Percentiles rank a stretch among this genome's conserved stretches.
Conservation (phyloP, 306 rosid genomes). For the Potentilla sterilis region DNA sequence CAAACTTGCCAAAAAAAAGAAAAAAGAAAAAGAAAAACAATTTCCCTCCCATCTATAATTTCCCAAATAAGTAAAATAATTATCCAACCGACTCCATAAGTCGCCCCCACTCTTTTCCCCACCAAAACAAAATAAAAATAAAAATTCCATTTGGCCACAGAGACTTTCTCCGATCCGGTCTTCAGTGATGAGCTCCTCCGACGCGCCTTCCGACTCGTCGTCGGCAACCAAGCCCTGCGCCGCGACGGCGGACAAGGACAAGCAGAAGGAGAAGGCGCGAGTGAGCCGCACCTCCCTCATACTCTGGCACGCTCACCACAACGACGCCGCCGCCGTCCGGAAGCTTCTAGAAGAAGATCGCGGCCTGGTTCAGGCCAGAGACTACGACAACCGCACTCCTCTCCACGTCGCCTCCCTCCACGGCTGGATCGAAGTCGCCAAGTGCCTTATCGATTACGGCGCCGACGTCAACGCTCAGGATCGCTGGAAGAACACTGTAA, state of each 20-base stretch:
- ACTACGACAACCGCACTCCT: conserved; percentile 90
- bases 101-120: background rate
- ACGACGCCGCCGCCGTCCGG: conserved; percentile 74
- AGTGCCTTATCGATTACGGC: conserved; percentile 64
- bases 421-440: conserved; percentile 80
- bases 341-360: conserved; percentile 97
- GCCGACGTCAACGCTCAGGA: conserved; percentile 94
- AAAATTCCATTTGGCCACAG: background rate
- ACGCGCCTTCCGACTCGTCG: conserved; percentile 26
- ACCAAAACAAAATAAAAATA: background rate
- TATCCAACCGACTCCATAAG: background rate
- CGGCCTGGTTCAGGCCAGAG: conserved; percentile 68
- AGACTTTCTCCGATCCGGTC: conserved; percentile 17
- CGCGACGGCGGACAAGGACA: conserved; percentile 27
- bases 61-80: background rate
- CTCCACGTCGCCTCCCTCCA: conserved; percentile 87
- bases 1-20: too few species aligned
- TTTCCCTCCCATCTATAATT: background rate
- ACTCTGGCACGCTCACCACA: conserved; percentile 95
- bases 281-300: conserved; percentile 89
- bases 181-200: conserved; percentile 54
- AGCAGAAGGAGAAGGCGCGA: conserved; percentile 76
- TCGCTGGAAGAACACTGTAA: conserved; percentile 95
- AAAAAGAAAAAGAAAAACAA: background rate
- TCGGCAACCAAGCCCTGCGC: conserved; percentile 15